These are phyloP conservation scores for Nissolia schottii DNA, from an alignment of 306 rosid species.

Conservation along the genomic window DNA sequence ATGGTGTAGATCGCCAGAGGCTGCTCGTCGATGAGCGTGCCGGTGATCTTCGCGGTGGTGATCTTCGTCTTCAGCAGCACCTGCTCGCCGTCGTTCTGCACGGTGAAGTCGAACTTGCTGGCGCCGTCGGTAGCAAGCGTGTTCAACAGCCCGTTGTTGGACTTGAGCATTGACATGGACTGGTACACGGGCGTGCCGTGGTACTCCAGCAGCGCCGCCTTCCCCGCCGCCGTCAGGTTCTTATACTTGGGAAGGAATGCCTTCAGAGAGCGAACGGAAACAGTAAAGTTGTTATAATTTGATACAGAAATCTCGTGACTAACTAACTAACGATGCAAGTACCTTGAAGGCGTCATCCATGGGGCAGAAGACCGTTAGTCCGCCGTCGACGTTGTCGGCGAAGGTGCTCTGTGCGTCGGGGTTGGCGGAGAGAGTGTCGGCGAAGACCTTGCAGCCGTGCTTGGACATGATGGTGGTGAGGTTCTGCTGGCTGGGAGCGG, in stretches of 20 bases:
- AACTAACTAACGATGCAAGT: background rate
- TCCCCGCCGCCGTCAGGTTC: slow-evolving; percentile 56
- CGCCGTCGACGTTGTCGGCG: slow-evolving; percentile 47
- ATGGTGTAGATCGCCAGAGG: slow-evolving; percentile 62
- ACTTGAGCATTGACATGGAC: slow-evolving; percentile 47
- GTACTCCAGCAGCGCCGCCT: slow-evolving; percentile 52
- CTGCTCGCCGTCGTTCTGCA: slow-evolving; percentile 76
- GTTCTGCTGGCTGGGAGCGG: slow-evolving; percentile 55
- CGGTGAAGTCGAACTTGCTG: slow-evolving; percentile 55
- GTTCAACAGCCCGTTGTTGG: slow-evolving; percentile 59
- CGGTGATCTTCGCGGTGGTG: slow-evolving; percentile 61
- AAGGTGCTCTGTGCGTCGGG: slow-evolving; percentile 38
- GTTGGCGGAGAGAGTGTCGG: slow-evolving; percentile 40
- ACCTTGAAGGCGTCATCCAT: slow-evolving; percentile 53
- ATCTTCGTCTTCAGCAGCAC: slow-evolving; percentile 56
- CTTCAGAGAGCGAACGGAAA: background rate
- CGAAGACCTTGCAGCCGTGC: slow-evolving; percentile 70
- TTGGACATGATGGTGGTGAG: slow-evolving; percentile 60
- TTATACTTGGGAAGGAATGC: slow-evolving; percentile 61
- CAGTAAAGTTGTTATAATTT: background rate
- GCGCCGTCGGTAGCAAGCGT: slow-evolving; percentile 90
- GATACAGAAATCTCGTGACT: background rate
- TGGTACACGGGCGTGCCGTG: slow-evolving; percentile 71
- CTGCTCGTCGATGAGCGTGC: slow-evolving; percentile 58
- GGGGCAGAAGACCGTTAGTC: slow-evolving; percentile 78